Evolutionary conservation across 768 basidiomycete genomes (phyloP).

Genomic region (Coprinellus micaceus): DNA sequence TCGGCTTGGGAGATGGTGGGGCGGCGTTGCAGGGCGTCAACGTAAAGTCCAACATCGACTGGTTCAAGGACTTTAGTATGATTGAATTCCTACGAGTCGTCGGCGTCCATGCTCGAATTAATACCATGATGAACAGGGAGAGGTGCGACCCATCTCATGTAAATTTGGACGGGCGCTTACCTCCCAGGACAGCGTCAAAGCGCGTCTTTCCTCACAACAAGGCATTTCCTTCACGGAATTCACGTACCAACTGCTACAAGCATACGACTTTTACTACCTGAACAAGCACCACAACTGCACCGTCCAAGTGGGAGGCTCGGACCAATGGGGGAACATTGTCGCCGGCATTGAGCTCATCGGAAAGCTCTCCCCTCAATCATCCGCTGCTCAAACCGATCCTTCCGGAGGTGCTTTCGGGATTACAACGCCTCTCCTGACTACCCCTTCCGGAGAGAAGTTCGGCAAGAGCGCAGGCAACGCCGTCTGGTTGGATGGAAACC

Average conservation of each 20-base stretch:
- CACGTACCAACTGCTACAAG: conserved; percentile 95
- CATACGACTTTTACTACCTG: conserved; percentile 88
- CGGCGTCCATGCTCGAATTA: conserved; percentile 78
- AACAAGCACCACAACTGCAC: conserved; percentile 62
- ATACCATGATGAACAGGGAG: conserved; percentile 86
- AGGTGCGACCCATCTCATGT: conserved; percentile 48
- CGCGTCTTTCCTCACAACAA: conserved; percentile 70
- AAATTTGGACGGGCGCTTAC: not conserved
- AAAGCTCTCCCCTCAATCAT: conserved; percentile 33
- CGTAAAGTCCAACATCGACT: conserved; percentile 56
- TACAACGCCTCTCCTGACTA: conserved; percentile 92
- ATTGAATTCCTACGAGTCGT: conserved; percentile 82
- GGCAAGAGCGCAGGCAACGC: conserved; percentile 98
- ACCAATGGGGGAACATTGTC: conserved; percentile 98
- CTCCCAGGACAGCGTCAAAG: conserved; percentile 59
- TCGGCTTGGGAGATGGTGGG: conserved; percentile 17
- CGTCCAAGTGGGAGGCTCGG: conserved; percentile 92
- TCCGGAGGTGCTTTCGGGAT: conserved; percentile 61
- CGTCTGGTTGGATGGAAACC: conserved; percentile 74
- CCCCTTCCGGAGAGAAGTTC: conserved; percentile 88
- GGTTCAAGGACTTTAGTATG: conserved; percentile 71
- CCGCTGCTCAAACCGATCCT: conserved; percentile 3
- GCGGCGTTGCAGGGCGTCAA: conserved; percentile 19
- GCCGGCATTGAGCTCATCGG: conserved; percentile 90
- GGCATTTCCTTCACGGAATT: conserved; percentile 99